A percentile compares a stretch with the other conserved stretches of the same genome.
Conservation (phyloP, 352 stramenopile species). For the Nothophytophthora sp. region DNA sequence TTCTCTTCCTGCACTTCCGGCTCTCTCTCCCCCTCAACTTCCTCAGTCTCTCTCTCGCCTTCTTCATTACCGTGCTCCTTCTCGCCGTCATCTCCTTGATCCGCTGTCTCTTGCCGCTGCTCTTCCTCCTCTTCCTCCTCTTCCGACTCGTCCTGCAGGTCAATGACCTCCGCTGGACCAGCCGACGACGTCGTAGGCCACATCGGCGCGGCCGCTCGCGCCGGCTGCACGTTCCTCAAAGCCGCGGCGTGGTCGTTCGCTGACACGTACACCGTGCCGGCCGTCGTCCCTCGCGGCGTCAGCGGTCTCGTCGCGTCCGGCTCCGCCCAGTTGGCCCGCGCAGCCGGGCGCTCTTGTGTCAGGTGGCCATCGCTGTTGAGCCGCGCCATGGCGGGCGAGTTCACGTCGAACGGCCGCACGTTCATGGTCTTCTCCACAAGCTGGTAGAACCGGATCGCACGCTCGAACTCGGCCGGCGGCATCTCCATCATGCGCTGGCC, state of each 20-base stretch:
- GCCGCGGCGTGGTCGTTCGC: conserved; percentile 1
- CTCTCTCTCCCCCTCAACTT: no score
- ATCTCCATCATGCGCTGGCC: conserved; percentile 36
- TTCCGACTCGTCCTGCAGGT: conserved; percentile 33
- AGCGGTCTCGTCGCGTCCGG: conserved; percentile 7
- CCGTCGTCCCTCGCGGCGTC: not conserved
- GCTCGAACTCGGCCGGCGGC: conserved; percentile 23
- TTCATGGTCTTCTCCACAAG: conserved; percentile 33
- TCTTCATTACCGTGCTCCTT: not conserved
- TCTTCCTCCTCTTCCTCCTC: conserved; percentile 35
- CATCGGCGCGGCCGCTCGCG: not conserved
- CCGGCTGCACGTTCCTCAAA: conserved; percentile 4
- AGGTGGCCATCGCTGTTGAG: no score
- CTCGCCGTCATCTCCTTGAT: not conserved
- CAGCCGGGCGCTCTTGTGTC: no score
- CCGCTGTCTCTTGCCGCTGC: not conserved
- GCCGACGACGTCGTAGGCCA: not conserved
- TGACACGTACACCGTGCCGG: conserved; percentile 8
- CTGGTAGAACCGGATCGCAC: conserved; percentile 33
- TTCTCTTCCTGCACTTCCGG: not conserved
- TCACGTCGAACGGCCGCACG: conserved; percentile 26
- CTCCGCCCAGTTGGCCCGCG: conserved; percentile 16
- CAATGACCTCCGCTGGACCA: conserved; percentile 17
- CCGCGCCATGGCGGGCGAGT: conserved; percentile 4
- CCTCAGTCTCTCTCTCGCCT: no score